These are phyloP conservation scores for Pyronema omphalodes DNA, from an alignment of 495 filamentous ascomycete genomes.

Conservation along the genomic window DNA sequence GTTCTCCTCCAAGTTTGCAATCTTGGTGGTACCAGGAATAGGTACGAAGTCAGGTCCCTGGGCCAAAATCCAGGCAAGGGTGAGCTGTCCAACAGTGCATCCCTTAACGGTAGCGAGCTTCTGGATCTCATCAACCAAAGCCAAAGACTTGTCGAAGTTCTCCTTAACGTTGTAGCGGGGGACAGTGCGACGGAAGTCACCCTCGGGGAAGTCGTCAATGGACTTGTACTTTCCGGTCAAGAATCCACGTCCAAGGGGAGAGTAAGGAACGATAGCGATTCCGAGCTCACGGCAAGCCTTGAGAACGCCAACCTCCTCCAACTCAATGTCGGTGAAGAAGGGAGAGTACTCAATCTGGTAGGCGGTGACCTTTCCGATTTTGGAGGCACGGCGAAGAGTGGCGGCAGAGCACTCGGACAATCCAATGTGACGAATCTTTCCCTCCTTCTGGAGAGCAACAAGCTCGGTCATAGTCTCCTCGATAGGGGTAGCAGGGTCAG, in stretches of 20 bases:
- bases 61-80: constrained; percentile 38
- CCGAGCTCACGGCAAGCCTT: constrained; percentile 30
- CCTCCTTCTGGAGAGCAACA: constrained; percentile 50
- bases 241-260: constrained; percentile 39
- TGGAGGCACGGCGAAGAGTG: constrained; percentile 55
- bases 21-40: constrained; percentile 39
- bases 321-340: constrained; percentile 41
- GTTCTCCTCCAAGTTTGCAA: constrained; percentile 42
- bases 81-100: constrained; percentile 31
- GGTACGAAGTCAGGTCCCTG: constrained; percentile 39
- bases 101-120: constrained; percentile 33
- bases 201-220: constrained; percentile 29
- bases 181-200: constrained; percentile 26
- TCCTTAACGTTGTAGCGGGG: constrained; percentile 22
- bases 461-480: constrained; percentile 62
- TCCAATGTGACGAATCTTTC: constrained; percentile 60
- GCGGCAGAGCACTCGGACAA: constrained; percentile 63
- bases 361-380: constrained; percentile 46
- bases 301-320: constrained; percentile 30
- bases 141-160: constrained; percentile 37
- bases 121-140: constrained; percentile 32
- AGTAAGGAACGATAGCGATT: constrained; percentile 43
- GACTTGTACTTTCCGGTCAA: constrained; percentile 33
- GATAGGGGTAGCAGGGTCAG: constrained; percentile 26
- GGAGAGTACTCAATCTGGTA: constrained; percentile 90